These are phyloP conservation scores for Russula brevipes DNA, from an alignment of 768 basidiomycete genomes.

Conservation along the genomic window DNA sequence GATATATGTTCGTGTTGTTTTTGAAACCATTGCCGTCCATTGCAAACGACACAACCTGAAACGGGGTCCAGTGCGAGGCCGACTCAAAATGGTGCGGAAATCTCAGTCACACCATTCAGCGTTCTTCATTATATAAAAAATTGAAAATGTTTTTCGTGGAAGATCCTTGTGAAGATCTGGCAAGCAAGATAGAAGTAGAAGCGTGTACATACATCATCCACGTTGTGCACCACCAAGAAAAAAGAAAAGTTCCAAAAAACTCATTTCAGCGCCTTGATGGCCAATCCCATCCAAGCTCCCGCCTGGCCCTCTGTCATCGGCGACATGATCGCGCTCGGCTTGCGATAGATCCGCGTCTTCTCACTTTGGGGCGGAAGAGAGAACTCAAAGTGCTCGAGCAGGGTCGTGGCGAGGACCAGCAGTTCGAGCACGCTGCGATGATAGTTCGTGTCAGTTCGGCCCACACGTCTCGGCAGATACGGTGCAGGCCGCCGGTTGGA, in stretches of 20 bases:
- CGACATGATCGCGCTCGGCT: conserved; percentile 14
- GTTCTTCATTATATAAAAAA: too few species aligned
- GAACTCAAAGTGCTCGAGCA: conserved; percentile 24
- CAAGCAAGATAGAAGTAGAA: neutral
- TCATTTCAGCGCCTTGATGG: conserved; percentile 19
- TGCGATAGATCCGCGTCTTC: conserved; percentile 20
- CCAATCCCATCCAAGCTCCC: conserved; percentile 22
- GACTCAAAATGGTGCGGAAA: neutral
- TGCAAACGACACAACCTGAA: too few species aligned
- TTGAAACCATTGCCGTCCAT: too few species aligned
- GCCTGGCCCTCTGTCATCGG: conserved; percentile 12
- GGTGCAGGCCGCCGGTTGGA: neutral
- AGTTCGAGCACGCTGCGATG: conserved; percentile 19
- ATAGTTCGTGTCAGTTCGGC: neutral
- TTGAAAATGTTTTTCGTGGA: too few species aligned
- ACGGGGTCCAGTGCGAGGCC: too few species aligned
- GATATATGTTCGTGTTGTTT: too few species aligned
- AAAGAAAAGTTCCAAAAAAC: neutral
- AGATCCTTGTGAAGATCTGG: too few species aligned
- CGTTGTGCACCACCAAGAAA: neutral
- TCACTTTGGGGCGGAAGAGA: conserved; percentile 15
- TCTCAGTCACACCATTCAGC: neutral
- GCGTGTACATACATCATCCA: too few species aligned
- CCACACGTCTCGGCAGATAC: neutral
- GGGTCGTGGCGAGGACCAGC: conserved; percentile 6